Conservation (phyloP, 352 stramenopile genomes). For the Thraustochytrium striatum region DNA sequence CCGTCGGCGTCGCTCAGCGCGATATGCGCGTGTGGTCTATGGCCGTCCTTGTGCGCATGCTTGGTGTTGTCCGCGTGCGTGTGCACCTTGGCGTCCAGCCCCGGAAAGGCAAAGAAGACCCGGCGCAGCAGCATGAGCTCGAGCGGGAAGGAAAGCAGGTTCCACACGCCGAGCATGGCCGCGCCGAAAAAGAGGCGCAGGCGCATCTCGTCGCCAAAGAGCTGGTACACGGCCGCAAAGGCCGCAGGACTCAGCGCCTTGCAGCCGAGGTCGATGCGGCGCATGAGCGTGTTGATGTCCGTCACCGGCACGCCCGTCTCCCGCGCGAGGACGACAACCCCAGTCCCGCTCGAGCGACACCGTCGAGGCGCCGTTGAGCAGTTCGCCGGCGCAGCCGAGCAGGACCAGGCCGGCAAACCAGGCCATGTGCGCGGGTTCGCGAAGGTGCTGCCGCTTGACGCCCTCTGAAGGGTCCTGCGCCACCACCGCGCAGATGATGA, state of each 20-base stretch:
- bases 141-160: conserved; percentile 68
- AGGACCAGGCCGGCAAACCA: conserved; percentile 58
- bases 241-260: conserved; percentile 68
- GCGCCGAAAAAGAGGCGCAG: conserved; percentile 62
- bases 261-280: conserved; percentile 71
- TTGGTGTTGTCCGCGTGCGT: conserved; percentile 12
- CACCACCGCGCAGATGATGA: conserved; percentile 64
- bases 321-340: conserved; percentile 71
- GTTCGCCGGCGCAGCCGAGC: conserved; percentile 66
- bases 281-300: conserved; percentile 69
- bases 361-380: conserved; percentile 70
- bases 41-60: conserved; percentile 13
- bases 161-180: conserved; percentile 68
- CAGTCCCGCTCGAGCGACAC: conserved; percentile 74
- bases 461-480: not conserved
- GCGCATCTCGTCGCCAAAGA: conserved; percentile 61
- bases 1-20: too few relatives aligned
- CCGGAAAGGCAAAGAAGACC: conserved; percentile 1
- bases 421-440: conserved; percentile 45
- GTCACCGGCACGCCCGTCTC: conserved; percentile 60
- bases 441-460: not conserved
- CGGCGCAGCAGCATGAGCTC: conserved; percentile 65
- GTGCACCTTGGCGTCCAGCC: conserved; percentile 22
- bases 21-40: conserved; percentile 16
- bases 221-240: conserved; percentile 64